Evolutionary conservation across 106 monocot species (phyloP), one percentile per base, ranked within the genome.

Genomic region (Dioscorea alata): DNA sequence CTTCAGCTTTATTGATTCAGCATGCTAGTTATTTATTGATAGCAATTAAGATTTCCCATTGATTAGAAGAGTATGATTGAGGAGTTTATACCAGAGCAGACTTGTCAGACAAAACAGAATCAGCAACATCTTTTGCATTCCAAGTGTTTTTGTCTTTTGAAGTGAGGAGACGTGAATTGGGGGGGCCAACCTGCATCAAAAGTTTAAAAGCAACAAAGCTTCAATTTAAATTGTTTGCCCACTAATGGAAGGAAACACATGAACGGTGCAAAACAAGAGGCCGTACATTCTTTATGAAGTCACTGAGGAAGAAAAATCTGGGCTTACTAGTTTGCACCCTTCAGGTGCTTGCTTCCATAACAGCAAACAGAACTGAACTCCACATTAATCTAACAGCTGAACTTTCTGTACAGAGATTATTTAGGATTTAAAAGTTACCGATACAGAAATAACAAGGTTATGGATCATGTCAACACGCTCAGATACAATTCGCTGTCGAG

Each of bases 401-500:
- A 33, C 10, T 75, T 19, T 67, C 18, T 24, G n/a, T 13, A 23
- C 0, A 50, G 67, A 48, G 23, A 13, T 53, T 50, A 65, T 28
- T 58, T 60, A 75, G 75, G 35, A 69, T 69, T 63, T 69, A 25
- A 69, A 73, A 78, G 57, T 91, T 92, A 96, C 96, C 86, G 89
- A 96, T 70, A 96, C 89, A 35, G 96, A 89, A 65, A 96, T 84
- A 78, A 96, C 86, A 52, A 85, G 64, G 78, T 96, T 96, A 70
- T 92, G 71, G 63, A 82, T 84, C 75, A 92, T 86, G 80, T 96
- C 96, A 79, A 96, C 82, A 33, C 83, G 89, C 80, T 96, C 96
- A 59, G 81, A 92, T 28, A 96, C 96, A 79, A 96, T 96, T 65
- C 91, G 79, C 53, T 92, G 96, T 51, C 92, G 71, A 74, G 96